Base-by-base conservation (phyloP, 2,329 filamentous ascomycete genomes). In the Leptoxyphium fumago region DNA sequence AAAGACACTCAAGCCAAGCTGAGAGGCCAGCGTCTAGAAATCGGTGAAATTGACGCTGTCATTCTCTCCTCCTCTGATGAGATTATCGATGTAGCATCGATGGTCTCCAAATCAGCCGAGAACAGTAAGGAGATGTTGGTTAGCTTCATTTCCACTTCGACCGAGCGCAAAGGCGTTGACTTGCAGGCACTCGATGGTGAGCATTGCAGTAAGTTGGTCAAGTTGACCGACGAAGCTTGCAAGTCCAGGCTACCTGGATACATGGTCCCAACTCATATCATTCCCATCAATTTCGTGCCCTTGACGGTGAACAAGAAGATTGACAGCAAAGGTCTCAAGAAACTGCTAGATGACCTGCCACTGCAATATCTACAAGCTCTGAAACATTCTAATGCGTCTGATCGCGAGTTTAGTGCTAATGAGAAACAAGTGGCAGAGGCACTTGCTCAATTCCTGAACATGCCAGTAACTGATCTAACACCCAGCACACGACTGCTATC, bases 1-100 rank as follows among this genome's bases (percentile, higher is more conserved):
- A 82, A 82, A 5, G 89, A 96, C 57, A 86, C 94, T 44, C 88
- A 96, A 62, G 80, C 94, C 49, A 96, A 96, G 60, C 72, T 95
- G 2, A 78, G 89, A 10, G 88, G 88, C 0, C 88, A 95, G 59
- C 73, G 88, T 11, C 72, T 96, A 1, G 89, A 96, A 56, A 82
- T 94, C 47, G 84, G 82, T 1, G 88, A 96, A 64, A 94, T 95
- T 61, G 91, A 94, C 52, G 80, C 88, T 41, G 76, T 82, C 8
- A 85, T 94, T 53, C 78, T 77, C 40, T 68, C 73, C 15, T 74
- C 74, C 0, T 70, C 76, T 0, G 49, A 61, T 0, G 65, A 65
- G 1, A 64, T 91, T 8, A 67, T 73, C 11, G 84, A 94, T 52
- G 78, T 84, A 0, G 78, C 78, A 2, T 93, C 87, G 0, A 65